Percentiles rank a stretch among this genome's conserved stretches.
Evolutionary conservation across 495 filamentous ascomycete genomes (phyloP).

Genomic region (Filosporella fistucella): DNA sequence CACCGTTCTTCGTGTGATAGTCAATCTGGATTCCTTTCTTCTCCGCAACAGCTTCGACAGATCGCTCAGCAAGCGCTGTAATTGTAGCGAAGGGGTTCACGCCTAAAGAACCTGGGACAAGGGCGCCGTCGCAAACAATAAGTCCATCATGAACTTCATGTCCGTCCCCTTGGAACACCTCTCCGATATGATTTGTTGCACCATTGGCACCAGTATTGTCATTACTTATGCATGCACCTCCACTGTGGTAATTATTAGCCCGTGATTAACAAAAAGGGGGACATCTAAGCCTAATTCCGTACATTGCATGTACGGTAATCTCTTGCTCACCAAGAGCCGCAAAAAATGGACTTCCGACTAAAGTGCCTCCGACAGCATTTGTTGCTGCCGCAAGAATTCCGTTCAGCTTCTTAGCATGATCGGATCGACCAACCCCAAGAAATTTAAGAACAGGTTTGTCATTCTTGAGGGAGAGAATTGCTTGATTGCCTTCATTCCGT

Average conservation of each 20-base stretch:
- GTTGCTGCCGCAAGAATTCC: slow-evolving; percentile 45
- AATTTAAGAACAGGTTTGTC: slow-evolving; percentile 57
- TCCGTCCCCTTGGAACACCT: slow-evolving; percentile 51
- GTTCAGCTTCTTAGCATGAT: slow-evolving; percentile 50
- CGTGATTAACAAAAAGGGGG: too few species aligned
- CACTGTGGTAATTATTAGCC: too few species aligned
- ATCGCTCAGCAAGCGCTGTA: slow-evolving; percentile 60
- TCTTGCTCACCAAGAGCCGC: slow-evolving; percentile 49
- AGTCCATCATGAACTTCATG: slow-evolving; percentile 49
- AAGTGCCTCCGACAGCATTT: slow-evolving; percentile 50
- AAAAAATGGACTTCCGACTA: slow-evolving; percentile 53
- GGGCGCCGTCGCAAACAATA: slow-evolving; percentile 57
- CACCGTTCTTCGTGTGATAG: slow-evolving; percentile 42
- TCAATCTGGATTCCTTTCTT: slow-evolving; percentile 33
- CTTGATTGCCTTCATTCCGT: slow-evolving; percentile 64
- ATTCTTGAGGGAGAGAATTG: slow-evolving; percentile 50
- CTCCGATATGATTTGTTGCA: slow-evolving; percentile 59
- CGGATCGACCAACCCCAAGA: slow-evolving; percentile 47
- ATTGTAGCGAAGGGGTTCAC: slow-evolving; percentile 71
- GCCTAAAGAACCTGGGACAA: slow-evolving; percentile 58
- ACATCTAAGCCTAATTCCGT: too few species aligned
- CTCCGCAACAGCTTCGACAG: slow-evolving; percentile 43
- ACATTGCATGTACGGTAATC: slow-evolving; percentile 64
- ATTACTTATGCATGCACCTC: slow-evolving; percentile 58
- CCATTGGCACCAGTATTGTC: slow-evolving; percentile 53